Evolutionary conservation across 23 red algal species (phyloP), one percentile per base, ranked within the genome.

Genomic region (Agarophyton chilense): DNA sequence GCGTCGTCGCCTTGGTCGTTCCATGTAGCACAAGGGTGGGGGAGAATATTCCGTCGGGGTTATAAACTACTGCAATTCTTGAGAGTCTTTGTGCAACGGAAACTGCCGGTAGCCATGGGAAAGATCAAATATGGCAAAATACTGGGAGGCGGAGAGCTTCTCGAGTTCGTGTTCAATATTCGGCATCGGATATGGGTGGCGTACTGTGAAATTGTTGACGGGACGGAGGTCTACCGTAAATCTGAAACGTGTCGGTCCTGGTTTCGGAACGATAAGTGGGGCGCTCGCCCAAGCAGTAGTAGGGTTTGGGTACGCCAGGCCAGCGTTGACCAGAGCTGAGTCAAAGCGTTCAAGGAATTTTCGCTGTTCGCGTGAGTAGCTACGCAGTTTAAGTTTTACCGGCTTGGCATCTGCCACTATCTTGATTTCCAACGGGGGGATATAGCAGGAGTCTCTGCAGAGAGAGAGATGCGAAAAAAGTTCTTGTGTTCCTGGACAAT

Each of bases 91-190:
- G 11, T 2, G 0, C 0, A 83, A 51, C 50, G 31, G 0, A 32
- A 83, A 33, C 50, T 63, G 52, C 52, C 54, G 61, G 79, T 83
- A 83, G 52, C 79, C 28, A 39, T 83, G 57, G 17, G 3, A 61
- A 0, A 39, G 13, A 49, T 83, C 79, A 12, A 83, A 83, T 16
- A 0, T 83, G 58, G 13, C 79, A n/a, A 62, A 83, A 49, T 32
- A 83, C 11, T 38, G 16, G 5, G 52, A 35, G 17, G 49, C 31
- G 7, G 28, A 9, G 8, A 76, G 42, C 11, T 76, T 40, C 7
- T 7, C 11, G 6, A 76, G 2, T 39, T 64, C 16, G 0, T 83
- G 28, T n/a, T 61, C 54, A 18, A 62, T n/a, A 19, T 28, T 83
- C 52, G 22, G 79, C 53, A 47, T 83, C 0, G 52, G 52, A 0